Evolutionary conservation across 768 basidiomycete genomes (phyloP).

Genomic region (Butyriboletus loyo): DNA sequence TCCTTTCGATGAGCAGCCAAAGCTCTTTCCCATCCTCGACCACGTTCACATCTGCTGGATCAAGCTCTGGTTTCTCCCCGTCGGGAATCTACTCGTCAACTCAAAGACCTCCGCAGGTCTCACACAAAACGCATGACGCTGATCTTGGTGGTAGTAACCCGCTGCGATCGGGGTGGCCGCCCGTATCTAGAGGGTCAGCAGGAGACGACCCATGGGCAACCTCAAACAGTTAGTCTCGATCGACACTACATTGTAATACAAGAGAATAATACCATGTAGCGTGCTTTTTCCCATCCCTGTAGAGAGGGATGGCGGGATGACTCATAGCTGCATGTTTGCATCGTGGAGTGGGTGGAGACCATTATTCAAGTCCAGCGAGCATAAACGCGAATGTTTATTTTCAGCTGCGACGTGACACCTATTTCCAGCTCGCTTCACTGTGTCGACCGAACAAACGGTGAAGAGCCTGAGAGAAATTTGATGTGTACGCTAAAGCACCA

Average conservation of each 20-base stretch:
- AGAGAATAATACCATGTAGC: neutral
- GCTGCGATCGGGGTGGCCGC: slow-evolving; percentile 9
- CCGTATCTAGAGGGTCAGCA: slow-evolving; percentile 10
- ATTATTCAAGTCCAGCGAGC: too few species aligned
- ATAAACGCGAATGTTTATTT: too few species aligned
- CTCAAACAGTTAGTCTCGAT: slow-evolving; percentile 15
- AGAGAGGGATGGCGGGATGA: neutral
- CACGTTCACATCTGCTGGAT: slow-evolving; percentile 7
- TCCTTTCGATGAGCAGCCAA: slow-evolving; percentile 12
- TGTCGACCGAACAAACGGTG: too few species aligned
- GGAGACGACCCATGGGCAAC: slow-evolving; percentile 15
- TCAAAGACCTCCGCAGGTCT: slow-evolving; percentile 8
- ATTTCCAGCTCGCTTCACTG: too few species aligned
- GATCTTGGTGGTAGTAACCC: slow-evolving; percentile 8
- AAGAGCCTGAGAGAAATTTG: too few species aligned
- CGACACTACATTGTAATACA: neutral
- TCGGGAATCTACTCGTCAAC: slow-evolving; percentile 15
- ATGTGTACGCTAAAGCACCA: too few species aligned
- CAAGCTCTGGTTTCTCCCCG: slow-evolving; percentile 8
- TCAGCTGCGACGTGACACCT: too few species aligned
- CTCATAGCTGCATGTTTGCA: too few species aligned
- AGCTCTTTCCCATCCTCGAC: slow-evolving; percentile 19
- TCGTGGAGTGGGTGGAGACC: too few species aligned
- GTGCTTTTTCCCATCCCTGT: neutral
- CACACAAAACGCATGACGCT: slow-evolving; percentile 7